A percentile compares a stretch with the other conserved stretches of the same genome.
These are phyloP conservation scores for Penicillium sp. DNA, from an alignment of 2,329 filamentous ascomycete genomes.

Conservation along the genomic window DNA sequence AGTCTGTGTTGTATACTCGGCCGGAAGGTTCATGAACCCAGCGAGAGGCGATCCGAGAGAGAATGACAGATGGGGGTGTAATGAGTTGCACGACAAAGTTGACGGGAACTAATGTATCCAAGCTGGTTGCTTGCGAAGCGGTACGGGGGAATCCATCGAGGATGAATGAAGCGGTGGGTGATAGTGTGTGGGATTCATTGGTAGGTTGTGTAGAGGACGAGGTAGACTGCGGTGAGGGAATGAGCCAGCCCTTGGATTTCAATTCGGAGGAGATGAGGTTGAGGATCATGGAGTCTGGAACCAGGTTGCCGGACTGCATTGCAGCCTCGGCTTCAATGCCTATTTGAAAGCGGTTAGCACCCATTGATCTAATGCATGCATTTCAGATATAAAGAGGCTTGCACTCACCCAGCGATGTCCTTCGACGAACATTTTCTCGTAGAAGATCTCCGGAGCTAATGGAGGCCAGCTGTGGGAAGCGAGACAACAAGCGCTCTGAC, in stretches of 20 bases:
- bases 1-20: conserved; percentile 91
- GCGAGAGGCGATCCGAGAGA: conserved; percentile 84
- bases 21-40: conserved; percentile 94
- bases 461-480: conserved; percentile 84
- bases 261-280: conserved; percentile 91
- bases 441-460: conserved; percentile 94
- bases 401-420: conserved; percentile 76
- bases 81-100: conserved; percentile 87
- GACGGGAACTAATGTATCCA: conserved; percentile 84
- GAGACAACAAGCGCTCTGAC: conserved; percentile 79
- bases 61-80: conserved; percentile 82
- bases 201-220: conserved; percentile 3
- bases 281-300: conserved; percentile 87
- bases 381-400: background rate
- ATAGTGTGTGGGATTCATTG: conserved; percentile 51
- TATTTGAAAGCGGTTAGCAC: conserved; percentile 39
- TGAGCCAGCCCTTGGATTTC: conserved; percentile 79
- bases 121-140: conserved; percentile 70
- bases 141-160: conserved; percentile 96
- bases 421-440: conserved; percentile 85
- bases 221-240: conserved; percentile 34
- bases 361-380: background rate
- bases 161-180: conserved; percentile 83
- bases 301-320: conserved; percentile 86
- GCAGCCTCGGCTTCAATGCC: conserved; percentile 87